Conservation (phyloP, 495 filamentous ascomycete species). For the Penicillium lividum region DNA sequence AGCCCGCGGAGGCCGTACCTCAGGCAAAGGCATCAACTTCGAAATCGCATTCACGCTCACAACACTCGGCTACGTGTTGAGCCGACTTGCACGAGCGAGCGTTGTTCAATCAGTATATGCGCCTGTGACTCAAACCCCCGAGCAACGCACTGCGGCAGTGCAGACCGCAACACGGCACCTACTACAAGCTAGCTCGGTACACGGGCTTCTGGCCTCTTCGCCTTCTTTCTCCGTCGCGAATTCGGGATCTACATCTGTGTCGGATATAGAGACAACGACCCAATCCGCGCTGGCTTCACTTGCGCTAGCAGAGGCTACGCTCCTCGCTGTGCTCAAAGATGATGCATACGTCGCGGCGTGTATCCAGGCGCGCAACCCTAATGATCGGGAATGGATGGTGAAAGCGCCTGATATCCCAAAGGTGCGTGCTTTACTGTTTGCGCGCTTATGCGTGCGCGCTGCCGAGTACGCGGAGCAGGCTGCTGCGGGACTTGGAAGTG, state of each 20-base stretch:
- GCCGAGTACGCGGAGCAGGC: slow-evolving; percentile 57
- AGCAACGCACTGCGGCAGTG: slow-evolving; percentile 68
- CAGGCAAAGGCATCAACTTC: slow-evolving; percentile 74
- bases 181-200: slow-evolving; percentile 76
- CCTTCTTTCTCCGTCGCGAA: slow-evolving; percentile 24
- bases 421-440: slow-evolving; percentile 84
- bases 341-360: slow-evolving; percentile 85
- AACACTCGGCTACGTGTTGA: slow-evolving; percentile 72
- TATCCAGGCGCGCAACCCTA: slow-evolving; percentile 71
- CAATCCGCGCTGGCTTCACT: slow-evolving; percentile 72
- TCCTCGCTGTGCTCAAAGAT: slow-evolving; percentile 87
- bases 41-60: slow-evolving; percentile 79
- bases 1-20: slow-evolving; percentile 50
- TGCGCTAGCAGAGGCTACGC: slow-evolving; percentile 82
- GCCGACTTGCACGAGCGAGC: slow-evolving; percentile 63
- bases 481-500: slow-evolving; percentile 45
- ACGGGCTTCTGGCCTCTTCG: slow-evolving; percentile 60
- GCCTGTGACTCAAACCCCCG: slow-evolving; percentile 58
- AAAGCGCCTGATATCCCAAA: slow-evolving; percentile 81
- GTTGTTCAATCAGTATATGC: slow-evolving; percentile 57
- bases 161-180: slow-evolving; percentile 75
- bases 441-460: slow-evolving; percentile 75
- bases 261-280: slow-evolving; percentile 64
- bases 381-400: slow-evolving; percentile 92
- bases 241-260: slow-evolving; percentile 9